Base-by-base conservation (phyloP, 1,284 basidiomycete species). In the Schizophyllum commune region DNA sequence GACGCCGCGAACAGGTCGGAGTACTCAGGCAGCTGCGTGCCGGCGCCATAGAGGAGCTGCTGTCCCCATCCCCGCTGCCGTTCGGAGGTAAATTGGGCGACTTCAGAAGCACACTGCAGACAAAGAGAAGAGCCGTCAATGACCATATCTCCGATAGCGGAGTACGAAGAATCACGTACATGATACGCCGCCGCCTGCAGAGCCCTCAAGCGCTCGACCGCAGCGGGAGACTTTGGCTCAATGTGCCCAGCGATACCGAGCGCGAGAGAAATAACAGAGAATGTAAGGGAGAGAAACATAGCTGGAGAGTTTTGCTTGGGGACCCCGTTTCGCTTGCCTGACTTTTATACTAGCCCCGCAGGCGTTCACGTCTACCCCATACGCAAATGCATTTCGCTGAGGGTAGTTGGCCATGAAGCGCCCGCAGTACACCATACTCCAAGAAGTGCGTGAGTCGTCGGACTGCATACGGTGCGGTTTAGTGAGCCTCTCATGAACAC, bases 81-180 rank as follows among this genome's bases (percentile, higher is more conserved):
- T 34, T 75, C 69, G 1, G 78, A 77, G 5, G 80, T 81, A 61
- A 77, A 81, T 53, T 75, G 73, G 54, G 75, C 79, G 3, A 82
- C 73, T 2, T 79, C 78, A 5, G 79, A 78, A 55, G 80, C 77
- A 57, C 80, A 82, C 79, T 81, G 61, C 20, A 51, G 5, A 19
- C 1, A 21, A 53, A 53, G 20, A 27, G 20, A 19, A 9, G 59
- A 15, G 19, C 56, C 22, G 55, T 15, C 27, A 32, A 33, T 47
- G 51, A 54, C 9, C 21, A 51, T 52, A 60, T 59, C 33, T n/a
- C 17, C 19, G 51, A 55, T 20, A n/a, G 21, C 27, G 33, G 58
- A 52, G 32, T 5, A 20, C 4, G 32, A 19, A 54, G 58, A 9
- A 32, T 20, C 32, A 73, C 76, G 27, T 58, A 80, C 79, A 67